These are phyloP conservation scores for Phytophthora pseudosyringae DNA, from an alignment of 352 stramenopile species.

Conservation along the genomic window DNA sequence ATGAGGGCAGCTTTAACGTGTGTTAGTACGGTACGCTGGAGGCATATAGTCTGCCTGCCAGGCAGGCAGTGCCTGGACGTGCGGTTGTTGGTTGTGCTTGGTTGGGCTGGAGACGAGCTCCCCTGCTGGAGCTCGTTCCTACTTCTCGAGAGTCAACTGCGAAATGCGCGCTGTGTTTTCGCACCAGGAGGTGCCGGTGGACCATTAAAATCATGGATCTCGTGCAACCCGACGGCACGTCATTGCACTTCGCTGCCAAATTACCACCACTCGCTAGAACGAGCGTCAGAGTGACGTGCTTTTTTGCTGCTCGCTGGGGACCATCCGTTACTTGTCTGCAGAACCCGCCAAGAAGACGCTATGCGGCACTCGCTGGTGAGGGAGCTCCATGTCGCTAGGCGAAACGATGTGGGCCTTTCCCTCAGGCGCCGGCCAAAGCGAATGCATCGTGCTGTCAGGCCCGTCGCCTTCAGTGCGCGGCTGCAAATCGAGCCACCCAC, in stretches of 20 bases:
- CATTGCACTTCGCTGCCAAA: neutral
- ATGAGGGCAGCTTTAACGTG: too few species aligned
- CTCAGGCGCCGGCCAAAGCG: neutral
- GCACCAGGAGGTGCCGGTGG: too few species aligned
- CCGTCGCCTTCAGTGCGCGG: neutral
- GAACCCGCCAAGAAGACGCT: neutral
- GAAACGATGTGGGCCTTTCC: constrained; percentile 16
- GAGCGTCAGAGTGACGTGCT: neutral
- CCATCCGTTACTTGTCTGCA: neutral
- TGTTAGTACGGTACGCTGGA: too few species aligned
- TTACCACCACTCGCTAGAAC: neutral
- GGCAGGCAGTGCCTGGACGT: too few species aligned
- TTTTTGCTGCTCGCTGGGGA: neutral
- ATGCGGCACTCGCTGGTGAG: neutral
- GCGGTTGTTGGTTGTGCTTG: too few species aligned
- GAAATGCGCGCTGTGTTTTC: too few species aligned
- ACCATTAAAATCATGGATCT: too few species aligned
- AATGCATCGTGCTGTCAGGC: neutral
- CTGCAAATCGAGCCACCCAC: constrained; percentile 3
- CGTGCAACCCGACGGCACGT: neutral
- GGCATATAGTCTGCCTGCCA: too few species aligned
- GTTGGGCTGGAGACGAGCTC: too few species aligned
- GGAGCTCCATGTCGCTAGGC: neutral
- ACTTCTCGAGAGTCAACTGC: too few species aligned
- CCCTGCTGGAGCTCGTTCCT: too few species aligned